Percentiles rank a stretch among this genome's conserved stretches.
These are phyloP conservation scores for Microascus cirrosus DNA, from an alignment of 2,329 filamentous ascomycete genomes.

Conservation along the genomic window DNA sequence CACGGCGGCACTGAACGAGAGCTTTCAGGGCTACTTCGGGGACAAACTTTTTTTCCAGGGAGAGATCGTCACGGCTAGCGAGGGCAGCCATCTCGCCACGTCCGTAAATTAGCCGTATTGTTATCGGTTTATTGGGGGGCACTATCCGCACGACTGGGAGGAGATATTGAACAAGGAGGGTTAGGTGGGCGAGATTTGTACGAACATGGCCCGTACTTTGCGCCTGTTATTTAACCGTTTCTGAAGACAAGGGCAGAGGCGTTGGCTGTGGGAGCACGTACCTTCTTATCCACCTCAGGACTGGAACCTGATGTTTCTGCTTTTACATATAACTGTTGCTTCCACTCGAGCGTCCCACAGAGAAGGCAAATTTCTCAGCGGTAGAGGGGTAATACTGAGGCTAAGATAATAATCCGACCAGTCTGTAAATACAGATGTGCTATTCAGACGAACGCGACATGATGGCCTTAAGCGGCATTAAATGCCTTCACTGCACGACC, in stretches of 20 bases:
- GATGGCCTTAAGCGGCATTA: no score
- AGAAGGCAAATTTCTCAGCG: no score
- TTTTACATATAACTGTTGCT: no score
- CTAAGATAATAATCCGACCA: no score
- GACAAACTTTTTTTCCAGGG: slow-evolving; percentile 23
- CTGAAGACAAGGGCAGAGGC: slow-evolving; percentile 12
- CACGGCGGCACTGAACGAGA: slow-evolving; percentile 25
- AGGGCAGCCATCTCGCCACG: slow-evolving; percentile 29
- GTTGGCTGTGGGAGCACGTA: slow-evolving; percentile 9
- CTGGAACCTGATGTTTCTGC: no score
- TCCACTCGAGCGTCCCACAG: no score
- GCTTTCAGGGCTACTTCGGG: slow-evolving; percentile 33
- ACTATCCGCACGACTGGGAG: neutral
- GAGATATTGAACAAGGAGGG: neutral
- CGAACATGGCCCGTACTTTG: slow-evolving; percentile 15
- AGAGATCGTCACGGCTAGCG: slow-evolving; percentile 32
- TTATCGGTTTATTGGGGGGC: slow-evolving; percentile 12
- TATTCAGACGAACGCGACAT: no score
- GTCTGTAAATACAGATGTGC: no score
- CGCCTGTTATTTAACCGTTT: slow-evolving; percentile 13
- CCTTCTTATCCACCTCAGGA: slow-evolving; percentile 4
- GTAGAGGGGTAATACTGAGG: no score
- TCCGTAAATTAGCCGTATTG: neutral
- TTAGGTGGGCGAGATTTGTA: slow-evolving; percentile 7
- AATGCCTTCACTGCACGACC: no score